phyloP scores from a whole-genome alignment of 2,329 filamentous ascomycete species.

The Alternaria infectoria region DNA sequence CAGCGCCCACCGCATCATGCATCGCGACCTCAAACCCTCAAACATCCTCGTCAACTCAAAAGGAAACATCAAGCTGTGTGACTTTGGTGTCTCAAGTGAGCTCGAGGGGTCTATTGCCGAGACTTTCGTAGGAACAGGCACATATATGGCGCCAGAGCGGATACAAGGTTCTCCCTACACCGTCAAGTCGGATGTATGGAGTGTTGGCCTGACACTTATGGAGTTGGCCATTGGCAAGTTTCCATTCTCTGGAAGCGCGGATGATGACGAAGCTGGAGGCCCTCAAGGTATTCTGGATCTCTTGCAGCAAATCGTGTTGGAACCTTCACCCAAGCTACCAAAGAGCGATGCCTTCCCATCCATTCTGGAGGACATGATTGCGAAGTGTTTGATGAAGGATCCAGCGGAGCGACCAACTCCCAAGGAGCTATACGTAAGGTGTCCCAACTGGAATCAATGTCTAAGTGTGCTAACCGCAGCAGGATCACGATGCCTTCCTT shows the following conservation, averaged over 20 bases:
- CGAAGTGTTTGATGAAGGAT: constrained; percentile 91
- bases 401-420: constrained; percentile 90
- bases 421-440: constrained; percentile 84
- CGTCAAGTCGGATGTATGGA: constrained; percentile 98
- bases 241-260: constrained; percentile 87
- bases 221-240: constrained; percentile 97
- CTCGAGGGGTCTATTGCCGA: constrained; percentile 97
- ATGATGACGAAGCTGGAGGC: constrained; percentile 68
- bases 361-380: constrained; percentile 95
- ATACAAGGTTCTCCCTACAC: constrained; percentile 98
- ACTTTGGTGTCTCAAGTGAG: constrained; percentile 98
- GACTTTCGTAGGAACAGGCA: constrained; percentile 97
- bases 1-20: constrained; percentile 96
- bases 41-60: constrained; percentile 96
- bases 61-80: constrained; percentile 94
- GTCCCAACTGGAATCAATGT: not conserved
- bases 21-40: constrained; percentile 97
- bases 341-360: constrained; percentile 97
- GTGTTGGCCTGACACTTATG: constrained; percentile 94
- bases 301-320: constrained; percentile 95
- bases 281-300: constrained; percentile 96
- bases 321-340: constrained; percentile 88
- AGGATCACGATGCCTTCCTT: constrained; percentile 93
- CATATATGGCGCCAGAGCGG: constrained; percentile 98
- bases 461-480: constrained; percentile 18